These are phyloP conservation scores for Hortaea werneckii DNA, from an alignment of 2,329 filamentous ascomycete species.

Conservation along the genomic window DNA sequence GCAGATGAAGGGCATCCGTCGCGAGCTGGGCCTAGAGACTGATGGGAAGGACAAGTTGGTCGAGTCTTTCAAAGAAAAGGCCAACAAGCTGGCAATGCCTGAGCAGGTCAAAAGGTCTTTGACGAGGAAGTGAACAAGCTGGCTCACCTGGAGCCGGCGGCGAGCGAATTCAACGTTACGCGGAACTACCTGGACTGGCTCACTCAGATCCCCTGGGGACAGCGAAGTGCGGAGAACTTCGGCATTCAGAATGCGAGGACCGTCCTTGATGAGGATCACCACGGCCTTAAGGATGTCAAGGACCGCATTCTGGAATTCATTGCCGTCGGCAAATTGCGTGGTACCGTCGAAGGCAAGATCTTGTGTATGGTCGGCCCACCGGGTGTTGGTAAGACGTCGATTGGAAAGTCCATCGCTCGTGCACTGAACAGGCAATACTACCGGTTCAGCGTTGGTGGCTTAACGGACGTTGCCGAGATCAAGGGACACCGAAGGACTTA, in stretches of 20 bases:
- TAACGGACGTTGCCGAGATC: conserved; percentile 97
- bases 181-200: conserved; percentile 98
- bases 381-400: conserved; percentile 96
- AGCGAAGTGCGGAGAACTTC: conserved; percentile 92
- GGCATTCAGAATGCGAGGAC: conserved; percentile 82
- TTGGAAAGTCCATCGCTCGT: conserved; percentile 93
- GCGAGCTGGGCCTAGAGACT: conserved; percentile 90
- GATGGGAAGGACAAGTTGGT: conserved; percentile 98
- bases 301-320: conserved; percentile 98
- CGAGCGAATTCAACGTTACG: conserved; percentile 97
- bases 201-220: conserved; percentile 95
- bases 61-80: conserved; percentile 95
- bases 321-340: conserved; percentile 89
- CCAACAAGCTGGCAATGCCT: conserved; percentile 87
- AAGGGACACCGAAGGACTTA: conserved; percentile 96
- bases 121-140: conserved; percentile 98
- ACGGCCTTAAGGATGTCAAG: conserved; percentile 95
- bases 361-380: conserved; percentile 94
- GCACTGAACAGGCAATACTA: conserved; percentile 96
- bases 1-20: conserved; percentile 96
- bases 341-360: conserved; percentile 97
- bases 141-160: conserved; percentile 85
- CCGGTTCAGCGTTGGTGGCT: conserved; percentile 90
- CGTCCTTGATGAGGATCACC: conserved; percentile 91
- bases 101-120: conserved; percentile 95